Evolutionary conservation across 768 basidiomycete species (phyloP), one percentile per base, ranked within the genome.

Genomic region (Suillus decipiens): DNA sequence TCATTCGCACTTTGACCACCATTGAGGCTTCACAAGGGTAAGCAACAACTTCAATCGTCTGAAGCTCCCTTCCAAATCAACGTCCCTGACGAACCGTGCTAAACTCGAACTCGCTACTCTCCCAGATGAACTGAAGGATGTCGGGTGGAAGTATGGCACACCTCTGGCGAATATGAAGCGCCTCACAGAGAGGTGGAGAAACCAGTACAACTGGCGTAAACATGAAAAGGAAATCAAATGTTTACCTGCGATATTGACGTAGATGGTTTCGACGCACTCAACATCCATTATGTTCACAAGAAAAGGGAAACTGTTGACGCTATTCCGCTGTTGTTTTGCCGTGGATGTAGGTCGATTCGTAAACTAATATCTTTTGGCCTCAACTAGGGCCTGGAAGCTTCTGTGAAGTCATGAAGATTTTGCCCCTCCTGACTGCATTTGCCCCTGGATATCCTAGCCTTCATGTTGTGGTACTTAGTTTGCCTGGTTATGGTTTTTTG

Each of bases 231-330:
- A 70, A 15, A 71, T 89, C 63, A 88, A 37, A 55, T 37, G 54
- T 88, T 83, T 69, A 86, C 80, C 1, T 70, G 77, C 19, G 81
- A 83, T 47, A 79, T 88, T 34, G 70, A 76, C 1, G 79, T 87
- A 2, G 80, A 80, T 11, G 78, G 76, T 3, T 81, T 80, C 61
- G 84, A 80, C 0, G 69, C 74, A 4, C 72, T 86, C 48, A 81
- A 83, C 63, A 80, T 87, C 6, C 86, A 89, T 64, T 88, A 85
- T 59, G 78, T 87, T 14, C 86, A 88, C 69, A 76, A 84, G 72
- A 79, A 75, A 70, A 86, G 86, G 67, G 61, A 64, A 10, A 66
- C 76, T 0, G 64, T 64, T 1, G 71, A 75, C n/a, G 86, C 86
- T 0, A 83, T 88, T 36, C 86, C 87, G 1, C 70, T 89, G 19